phyloP scores from a whole-genome alignment of 805 yeast species.

The Suhomyces pyralidae region DNA sequence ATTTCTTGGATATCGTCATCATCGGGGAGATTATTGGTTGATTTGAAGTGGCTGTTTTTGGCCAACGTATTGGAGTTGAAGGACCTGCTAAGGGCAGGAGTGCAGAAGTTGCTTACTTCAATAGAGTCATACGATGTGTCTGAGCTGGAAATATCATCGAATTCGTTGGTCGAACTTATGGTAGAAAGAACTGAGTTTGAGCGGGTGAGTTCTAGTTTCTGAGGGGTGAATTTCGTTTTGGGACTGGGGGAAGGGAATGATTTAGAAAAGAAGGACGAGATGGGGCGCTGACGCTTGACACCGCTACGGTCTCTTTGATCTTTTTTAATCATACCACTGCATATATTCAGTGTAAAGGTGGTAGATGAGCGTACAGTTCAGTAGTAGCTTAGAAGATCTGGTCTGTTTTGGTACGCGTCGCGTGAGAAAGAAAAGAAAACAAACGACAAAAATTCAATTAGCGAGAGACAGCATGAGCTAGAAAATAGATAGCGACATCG shows the following conservation, averaged over 20 bases:
- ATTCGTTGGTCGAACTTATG: slow-evolving; percentile 18
- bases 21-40: neutral
- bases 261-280: slow-evolving; percentile 26
- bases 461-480: neutral
- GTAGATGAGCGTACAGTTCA: neutral
- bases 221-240: neutral
- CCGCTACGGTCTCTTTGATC: neutral
- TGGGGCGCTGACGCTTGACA: slow-evolving; percentile 20
- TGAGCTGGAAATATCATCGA: slow-evolving; percentile 26
- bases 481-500: too few relatives aligned
- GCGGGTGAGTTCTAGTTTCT: slow-evolving; percentile 8
- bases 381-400: neutral
- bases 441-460: neutral
- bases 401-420: neutral
- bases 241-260: neutral
- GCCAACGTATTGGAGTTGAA: slow-evolving; percentile 8
- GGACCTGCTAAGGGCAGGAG: slow-evolving; percentile 24
- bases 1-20: slow-evolving; percentile 3
- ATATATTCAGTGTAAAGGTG: neutral
- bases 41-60: neutral
- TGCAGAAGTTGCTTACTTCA: slow-evolving; percentile 36
- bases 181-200: slow-evolving; percentile 22
- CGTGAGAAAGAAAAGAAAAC: neutral
- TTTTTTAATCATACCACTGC: neutral
- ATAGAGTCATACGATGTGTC: slow-evolving; percentile 36